Evolutionary conservation across 305 asterid species (phyloP), one percentile per base, ranked within the genome.

Genomic region (Fraxinus sp.): DNA sequence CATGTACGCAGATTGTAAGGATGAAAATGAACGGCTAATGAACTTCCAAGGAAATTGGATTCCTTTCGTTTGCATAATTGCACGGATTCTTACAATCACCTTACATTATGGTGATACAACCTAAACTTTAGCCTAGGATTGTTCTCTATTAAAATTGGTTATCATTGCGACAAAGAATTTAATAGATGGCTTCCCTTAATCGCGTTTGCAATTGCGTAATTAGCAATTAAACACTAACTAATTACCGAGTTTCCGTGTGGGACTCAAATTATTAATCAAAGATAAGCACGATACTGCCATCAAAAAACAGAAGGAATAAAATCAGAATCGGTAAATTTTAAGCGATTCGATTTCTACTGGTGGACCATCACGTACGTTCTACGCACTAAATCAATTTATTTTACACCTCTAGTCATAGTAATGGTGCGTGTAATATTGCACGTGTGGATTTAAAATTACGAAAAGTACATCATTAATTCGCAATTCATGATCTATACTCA

Each of bases 21-120:
- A 32, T 28, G 82, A 59, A 80, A 86, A 90, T 24, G 87, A 83
- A 82, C 78, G 87, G 89, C 87, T 52, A 73, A 75, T 35, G 77
- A 81, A 59, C 80, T 55, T 57, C 82, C 84, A 24, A 64, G 14
- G 52, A 84, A 82, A 43, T 85, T 85, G 83, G 87, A 87, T 86
- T 85, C 90, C 84, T 68, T 10, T 64, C 52, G 64, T 55, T 70
- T 80, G 62, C 81, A 85, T 79, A 26, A 41, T 59, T 70, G 83
- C 77, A 81, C 68, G 66, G 75, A 81, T 80, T 83, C 80, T 82
- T 80, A 66, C 16, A 26, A 66, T 26, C 74, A 46, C 70, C 82
- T 57, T 75, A 7, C 75, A 77, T 32, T 78, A 36, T 49, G 59
- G 59, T 32, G 72, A 83, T 70, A 43, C 66, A 72, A 37, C 86